Conservation (phyloP, 352 stramenopile species). For the Phytophthora pistaciae region DNA sequence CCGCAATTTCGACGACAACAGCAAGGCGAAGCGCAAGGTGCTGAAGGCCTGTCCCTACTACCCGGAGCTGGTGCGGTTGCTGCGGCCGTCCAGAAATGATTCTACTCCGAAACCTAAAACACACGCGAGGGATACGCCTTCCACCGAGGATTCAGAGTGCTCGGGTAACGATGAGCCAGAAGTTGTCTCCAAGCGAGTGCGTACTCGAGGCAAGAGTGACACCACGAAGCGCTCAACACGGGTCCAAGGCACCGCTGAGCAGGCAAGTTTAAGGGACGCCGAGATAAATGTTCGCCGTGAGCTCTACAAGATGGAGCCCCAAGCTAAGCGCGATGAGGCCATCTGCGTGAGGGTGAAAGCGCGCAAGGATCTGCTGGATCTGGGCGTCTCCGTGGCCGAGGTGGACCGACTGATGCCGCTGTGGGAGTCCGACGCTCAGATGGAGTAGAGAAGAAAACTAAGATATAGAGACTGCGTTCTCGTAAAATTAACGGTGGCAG, state of each 20-base stretch:
- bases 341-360: constrained; percentile 42
- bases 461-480: background rate
- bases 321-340: constrained; percentile 44
- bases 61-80: constrained; percentile 16
- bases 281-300: constrained; percentile 24
- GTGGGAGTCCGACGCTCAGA: constrained; percentile 8
- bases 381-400: constrained; percentile 34
- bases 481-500: too few species aligned
- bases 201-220: background rate
- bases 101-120: background rate
- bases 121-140: background rate
- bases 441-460: background rate
- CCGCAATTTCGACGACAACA: constrained; percentile 9
- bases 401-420: constrained; percentile 43
- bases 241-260: background rate
- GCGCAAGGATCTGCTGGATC: constrained; percentile 48
- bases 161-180: background rate
- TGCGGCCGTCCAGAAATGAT: background rate
- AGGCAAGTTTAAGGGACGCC: background rate
- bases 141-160: background rate
- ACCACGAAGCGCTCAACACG: background rate
- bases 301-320: constrained; percentile 45
- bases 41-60: constrained; percentile 36
- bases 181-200: background rate
- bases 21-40: constrained; percentile 33